A percentile compares a stretch with the other conserved stretches of the same genome.
phyloP scores from a whole-genome alignment of 345 rosid species.

The Conringia planisiliqua region DNA sequence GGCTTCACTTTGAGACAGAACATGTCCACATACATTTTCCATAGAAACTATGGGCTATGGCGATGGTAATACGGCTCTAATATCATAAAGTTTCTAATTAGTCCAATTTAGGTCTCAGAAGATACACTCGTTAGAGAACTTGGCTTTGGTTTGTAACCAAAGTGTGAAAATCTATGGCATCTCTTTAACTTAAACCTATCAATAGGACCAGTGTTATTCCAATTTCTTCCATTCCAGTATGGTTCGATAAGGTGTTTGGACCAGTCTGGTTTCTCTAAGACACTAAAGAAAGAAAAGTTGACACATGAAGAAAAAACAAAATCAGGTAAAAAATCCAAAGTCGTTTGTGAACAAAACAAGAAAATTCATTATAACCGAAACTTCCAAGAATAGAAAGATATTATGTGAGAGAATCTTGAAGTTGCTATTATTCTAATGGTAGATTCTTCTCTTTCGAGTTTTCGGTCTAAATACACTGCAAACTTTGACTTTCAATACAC shows the following conservation, averaged over 20 bases:
- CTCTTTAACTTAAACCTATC: background rate
- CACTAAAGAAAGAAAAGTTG: too few relatives aligned
- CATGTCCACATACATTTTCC: background rate
- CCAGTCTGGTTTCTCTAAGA: too few relatives aligned
- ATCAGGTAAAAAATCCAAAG: background rate
- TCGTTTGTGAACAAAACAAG: background rate
- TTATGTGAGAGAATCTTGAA: slow-evolving; percentile 1
- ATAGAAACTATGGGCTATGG: background rate
- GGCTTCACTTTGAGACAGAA: background rate
- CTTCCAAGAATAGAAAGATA: background rate
- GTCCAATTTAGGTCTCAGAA: background rate
- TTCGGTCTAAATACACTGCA: background rate
- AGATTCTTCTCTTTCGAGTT: background rate
- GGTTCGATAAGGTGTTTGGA: too few relatives aligned
- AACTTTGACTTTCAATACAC: background rate
- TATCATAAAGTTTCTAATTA: background rate
- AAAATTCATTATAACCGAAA: background rate
- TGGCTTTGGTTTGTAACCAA: background rate
- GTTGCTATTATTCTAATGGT: background rate
- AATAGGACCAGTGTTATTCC: background rate
- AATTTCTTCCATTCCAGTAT: too few relatives aligned
- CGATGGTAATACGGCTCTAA: background rate
- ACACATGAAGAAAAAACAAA: too few relatives aligned
- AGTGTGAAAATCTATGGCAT: background rate
- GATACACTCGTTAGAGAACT: background rate